Conservation (phyloP, 768 basidiomycete species). For the Leccinum rimulosum region DNA sequence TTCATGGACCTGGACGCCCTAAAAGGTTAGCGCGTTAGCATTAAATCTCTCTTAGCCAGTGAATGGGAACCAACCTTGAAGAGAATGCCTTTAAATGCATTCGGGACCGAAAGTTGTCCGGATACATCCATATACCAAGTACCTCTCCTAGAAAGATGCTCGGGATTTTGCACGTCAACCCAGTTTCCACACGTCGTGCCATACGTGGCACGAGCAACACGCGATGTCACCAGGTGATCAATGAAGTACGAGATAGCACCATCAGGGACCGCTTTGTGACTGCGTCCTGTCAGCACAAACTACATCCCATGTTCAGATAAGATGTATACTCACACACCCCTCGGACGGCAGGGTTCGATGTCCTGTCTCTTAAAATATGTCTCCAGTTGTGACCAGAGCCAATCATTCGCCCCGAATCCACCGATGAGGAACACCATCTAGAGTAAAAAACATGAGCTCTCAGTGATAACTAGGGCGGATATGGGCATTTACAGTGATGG, state of each 20-base stretch:
- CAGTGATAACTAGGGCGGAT: background rate
- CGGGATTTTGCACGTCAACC: constrained; percentile 1
- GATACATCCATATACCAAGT: constrained; percentile 1
- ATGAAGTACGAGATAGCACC: constrained; percentile 40
- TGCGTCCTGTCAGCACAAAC: background rate
- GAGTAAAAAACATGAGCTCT: background rate
- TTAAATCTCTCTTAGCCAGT: background rate
- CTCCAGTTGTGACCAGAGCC: constrained; percentile 40
- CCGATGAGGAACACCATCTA: constrained; percentile 44
- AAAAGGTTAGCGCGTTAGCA: background rate
- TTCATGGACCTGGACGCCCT: constrained; percentile 14
- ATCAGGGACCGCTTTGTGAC: constrained; percentile 48
- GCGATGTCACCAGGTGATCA: constrained; percentile 43
- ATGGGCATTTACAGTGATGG: constrained; percentile 29
- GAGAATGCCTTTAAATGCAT: constrained; percentile 5
- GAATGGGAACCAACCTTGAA: constrained; percentile 2
- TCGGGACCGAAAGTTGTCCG: constrained; percentile 5
- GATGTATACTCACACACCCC: constrained; percentile 42
- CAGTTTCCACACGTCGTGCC: constrained; percentile 47
- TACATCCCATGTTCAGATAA: background rate
- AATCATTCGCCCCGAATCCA: constrained; percentile 49
- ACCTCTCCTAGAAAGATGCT: constrained; percentile 10
- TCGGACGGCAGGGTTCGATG: constrained; percentile 44
- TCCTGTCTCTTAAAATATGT: constrained; percentile 32
- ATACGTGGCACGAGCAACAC: constrained; percentile 45